Base-by-base conservation (phyloP, 306 rosid genomes). In the Clitoria ternatea region DNA sequence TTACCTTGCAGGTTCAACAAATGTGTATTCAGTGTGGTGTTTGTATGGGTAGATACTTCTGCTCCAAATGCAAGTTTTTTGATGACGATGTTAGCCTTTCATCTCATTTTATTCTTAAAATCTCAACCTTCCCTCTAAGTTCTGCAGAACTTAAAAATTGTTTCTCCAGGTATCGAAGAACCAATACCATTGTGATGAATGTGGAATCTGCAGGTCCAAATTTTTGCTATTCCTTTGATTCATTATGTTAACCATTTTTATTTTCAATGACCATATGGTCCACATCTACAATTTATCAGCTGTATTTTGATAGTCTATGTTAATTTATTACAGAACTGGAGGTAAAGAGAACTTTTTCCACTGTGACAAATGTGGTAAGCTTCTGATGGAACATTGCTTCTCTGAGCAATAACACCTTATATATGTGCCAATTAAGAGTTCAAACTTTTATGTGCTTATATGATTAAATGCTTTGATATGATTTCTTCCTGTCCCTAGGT, bases 31-130 rank as follows among this genome's bases (percentile, higher is more conserved):
- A 83, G 13, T 88, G 96, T 44, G 97, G 96, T 43, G 87, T 85
- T 68, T 88, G 88, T 74, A 91, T 91, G 96, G 96, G 97, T 20
- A 85, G 66, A 14, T 91, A 86, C 87, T 91, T 85, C 52, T 91
- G 97, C 75, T 68, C 89, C 30, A 78, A 79, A 67, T 91, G 97
- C 96, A 86, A 88, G 55, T 85, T 91, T 73, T 88, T 81, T 32
- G 91, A 91, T 37, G 89, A 88, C 1, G 92, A 88, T 69, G 97
- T 88, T 18, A 74, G 80, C 73, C 55, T 61, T 72, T 69, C 61
- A 22, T 64, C 76, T 61, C 68, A 17, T 49, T 74, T 33, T 61
- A 13, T 44, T 52, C 22, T 15, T 23, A 29, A 61, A 6, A 7
- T 39, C 23, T 61, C 32, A 7, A 19, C 22, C 13, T 50, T 22